Conservation (phyloP, 2,329 filamentous ascomycete species). For the Penicillium sp. region DNA sequence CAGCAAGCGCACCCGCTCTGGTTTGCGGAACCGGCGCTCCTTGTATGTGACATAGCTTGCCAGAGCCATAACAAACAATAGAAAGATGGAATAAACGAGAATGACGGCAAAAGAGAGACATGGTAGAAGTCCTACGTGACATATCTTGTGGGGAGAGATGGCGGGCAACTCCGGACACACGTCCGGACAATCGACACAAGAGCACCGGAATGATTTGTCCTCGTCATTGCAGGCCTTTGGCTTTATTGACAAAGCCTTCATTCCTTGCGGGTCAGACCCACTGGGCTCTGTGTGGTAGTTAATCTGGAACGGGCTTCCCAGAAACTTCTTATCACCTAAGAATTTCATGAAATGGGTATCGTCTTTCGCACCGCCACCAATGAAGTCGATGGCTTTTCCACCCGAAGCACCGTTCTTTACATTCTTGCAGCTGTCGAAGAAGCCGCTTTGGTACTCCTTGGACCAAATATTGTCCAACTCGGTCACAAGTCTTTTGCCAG, state of each 20-base stretch:
- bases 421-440: conserved; percentile 97
- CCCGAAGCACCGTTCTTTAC: conserved; percentile 97
- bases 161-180: conserved; percentile 81
- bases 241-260: conserved; percentile 68
- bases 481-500: conserved; percentile 67
- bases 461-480: conserved; percentile 90
- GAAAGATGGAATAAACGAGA: conserved; percentile 74
- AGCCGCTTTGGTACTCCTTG: conserved; percentile 76
- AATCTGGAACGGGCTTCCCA: conserved; percentile 95
- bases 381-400: conserved; percentile 89
- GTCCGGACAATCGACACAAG: conserved; percentile 86
- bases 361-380: conserved; percentile 91
- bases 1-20: conserved; percentile 79
- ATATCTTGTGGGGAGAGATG: conserved; percentile 68
- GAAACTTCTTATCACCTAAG: conserved; percentile 83
- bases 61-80: conserved; percentile 66
- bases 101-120: conserved; percentile 93
- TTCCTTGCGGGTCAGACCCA: conserved; percentile 63
- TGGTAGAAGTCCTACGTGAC: conserved; percentile 81
- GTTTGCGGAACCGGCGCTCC: conserved; percentile 70
- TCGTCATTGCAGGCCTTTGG: conserved; percentile 88
- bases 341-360: conserved; percentile 87
- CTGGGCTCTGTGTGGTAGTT: conserved; percentile 69
- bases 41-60: conserved; percentile 74
- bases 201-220: conserved; percentile 81